Conservation (phyloP, 2,329 filamentous ascomycete species). For the Incumbomyces delicatus region DNA sequence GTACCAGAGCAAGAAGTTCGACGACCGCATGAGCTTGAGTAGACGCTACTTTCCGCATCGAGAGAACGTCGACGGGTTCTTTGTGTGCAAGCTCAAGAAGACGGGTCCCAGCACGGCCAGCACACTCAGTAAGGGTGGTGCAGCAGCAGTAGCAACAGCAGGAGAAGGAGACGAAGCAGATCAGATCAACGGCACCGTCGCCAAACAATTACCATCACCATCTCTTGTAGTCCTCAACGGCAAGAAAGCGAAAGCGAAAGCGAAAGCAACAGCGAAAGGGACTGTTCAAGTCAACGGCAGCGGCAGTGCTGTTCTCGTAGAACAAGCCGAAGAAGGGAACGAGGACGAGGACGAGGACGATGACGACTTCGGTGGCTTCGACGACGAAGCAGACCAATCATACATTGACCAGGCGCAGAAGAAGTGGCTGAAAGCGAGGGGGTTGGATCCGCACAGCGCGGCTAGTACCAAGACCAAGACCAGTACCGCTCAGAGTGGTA, state of each 20-base stretch:
- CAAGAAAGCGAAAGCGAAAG: constrained; percentile 54
- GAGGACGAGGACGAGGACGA: no score
- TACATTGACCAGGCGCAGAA: constrained; percentile 65
- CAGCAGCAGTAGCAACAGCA: constrained; percentile 8
- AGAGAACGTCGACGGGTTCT: constrained; percentile 97
- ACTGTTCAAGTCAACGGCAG: constrained; percentile 9
- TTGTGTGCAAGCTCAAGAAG: constrained; percentile 96
- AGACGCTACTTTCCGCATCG: constrained; percentile 81
- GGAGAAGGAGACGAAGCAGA: constrained; percentile 5
- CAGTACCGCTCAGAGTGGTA: background rate
- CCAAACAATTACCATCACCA: constrained; percentile 10
- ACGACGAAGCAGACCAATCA: constrained; percentile 61
- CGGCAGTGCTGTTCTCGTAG: no score
- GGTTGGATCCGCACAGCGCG: constrained; percentile 58
- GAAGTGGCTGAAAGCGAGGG: constrained; percentile 63
- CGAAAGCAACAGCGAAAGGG: constrained; percentile 26
- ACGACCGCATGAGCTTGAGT: constrained; percentile 71
- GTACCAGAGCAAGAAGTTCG: constrained; percentile 86
- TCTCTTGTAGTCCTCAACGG: constrained; percentile 46
- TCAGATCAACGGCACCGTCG: constrained; percentile 19
- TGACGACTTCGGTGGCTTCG: constrained; percentile 61
- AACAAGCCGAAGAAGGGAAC: no score
- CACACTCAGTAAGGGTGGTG: constrained; percentile 44
- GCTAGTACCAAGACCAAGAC: background rate
- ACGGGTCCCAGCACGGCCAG: no score